A percentile compares a stretch with the other conserved stretches of the same genome.
Conservation (phyloP, 2,329 filamentous ascomycete species). For the Periconia sp. region DNA sequence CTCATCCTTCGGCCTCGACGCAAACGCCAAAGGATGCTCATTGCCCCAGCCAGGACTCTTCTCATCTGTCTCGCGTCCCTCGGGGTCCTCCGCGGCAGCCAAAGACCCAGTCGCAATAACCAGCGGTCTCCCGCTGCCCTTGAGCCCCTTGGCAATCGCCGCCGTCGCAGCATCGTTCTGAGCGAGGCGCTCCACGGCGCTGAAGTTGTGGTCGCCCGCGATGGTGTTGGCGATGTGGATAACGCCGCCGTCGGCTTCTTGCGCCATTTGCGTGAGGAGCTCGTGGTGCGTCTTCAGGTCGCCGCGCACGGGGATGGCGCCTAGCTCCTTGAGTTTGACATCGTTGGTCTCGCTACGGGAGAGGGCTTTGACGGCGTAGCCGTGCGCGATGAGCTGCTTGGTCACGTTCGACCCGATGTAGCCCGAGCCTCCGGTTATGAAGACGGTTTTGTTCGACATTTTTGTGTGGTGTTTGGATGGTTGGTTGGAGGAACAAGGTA, state of each 20-base stretch:
- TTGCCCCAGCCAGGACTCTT: slow-evolving; percentile 8
- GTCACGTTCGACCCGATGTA: slow-evolving; percentile 32
- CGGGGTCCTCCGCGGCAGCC: slow-evolving; percentile 20
- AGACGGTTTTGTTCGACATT: slow-evolving; percentile 17
- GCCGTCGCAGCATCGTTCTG: slow-evolving; percentile 42
- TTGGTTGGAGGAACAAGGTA: neutral
- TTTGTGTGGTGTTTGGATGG: neutral
- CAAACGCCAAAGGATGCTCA: too few species aligned
- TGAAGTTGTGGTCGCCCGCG: slow-evolving; percentile 3
- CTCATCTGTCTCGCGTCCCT: slow-evolving; percentile 35
- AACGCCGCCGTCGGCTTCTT: slow-evolving; percentile 44
- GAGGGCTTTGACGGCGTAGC: slow-evolving; percentile 47
- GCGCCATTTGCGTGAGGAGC: slow-evolving; percentile 43
- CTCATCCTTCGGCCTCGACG: neutral
- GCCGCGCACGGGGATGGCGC: slow-evolving; percentile 46
- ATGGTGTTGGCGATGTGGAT: slow-evolving; percentile 43
- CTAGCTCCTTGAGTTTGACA: slow-evolving; percentile 38
- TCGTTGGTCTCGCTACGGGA: slow-evolving; percentile 44
- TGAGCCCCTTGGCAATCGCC: slow-evolving; percentile 40
- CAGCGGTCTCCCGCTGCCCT: slow-evolving; percentile 41
- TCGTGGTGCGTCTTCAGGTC: slow-evolving; percentile 44
- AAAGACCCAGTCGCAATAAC: slow-evolving; percentile 41
- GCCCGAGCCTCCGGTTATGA: slow-evolving; percentile 24
- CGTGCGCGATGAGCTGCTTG: slow-evolving; percentile 39
- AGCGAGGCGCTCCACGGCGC: slow-evolving; percentile 17